These are phyloP conservation scores for Cladophialophora immunda DNA, from an alignment of 2,329 filamentous ascomycete genomes.

Conservation along the genomic window DNA sequence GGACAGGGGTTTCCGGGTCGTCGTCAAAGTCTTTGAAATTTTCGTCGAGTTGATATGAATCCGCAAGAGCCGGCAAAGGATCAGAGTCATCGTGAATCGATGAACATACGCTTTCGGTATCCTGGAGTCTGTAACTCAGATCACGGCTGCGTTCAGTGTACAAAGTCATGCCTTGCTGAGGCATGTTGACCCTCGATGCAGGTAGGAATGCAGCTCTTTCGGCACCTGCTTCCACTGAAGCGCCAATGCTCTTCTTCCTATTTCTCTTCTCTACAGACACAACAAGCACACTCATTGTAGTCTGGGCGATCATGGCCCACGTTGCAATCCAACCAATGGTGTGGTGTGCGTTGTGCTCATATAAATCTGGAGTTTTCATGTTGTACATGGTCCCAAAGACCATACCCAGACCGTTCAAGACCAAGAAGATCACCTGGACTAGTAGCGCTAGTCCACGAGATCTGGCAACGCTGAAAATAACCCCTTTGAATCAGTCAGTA, in stretches of 20 bases:
- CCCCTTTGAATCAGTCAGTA: not conserved
- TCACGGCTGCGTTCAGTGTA: constrained; percentile 51
- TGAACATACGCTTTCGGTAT: too few species aligned
- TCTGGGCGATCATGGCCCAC: constrained; percentile 74
- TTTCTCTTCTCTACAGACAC: too few species aligned
- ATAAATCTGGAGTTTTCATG: constrained; percentile 81
- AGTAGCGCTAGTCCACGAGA: constrained; percentile 53
- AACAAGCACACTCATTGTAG: constrained; percentile 73
- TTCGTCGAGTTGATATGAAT: too few species aligned
- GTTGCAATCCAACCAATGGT: constrained; percentile 86
- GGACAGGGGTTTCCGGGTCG: constrained; percentile 18
- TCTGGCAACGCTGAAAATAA: not conserved
- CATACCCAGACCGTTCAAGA: constrained; percentile 70
- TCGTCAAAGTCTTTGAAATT: constrained; percentile 47
- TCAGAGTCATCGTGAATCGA: too few species aligned
- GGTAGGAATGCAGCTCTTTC: too few species aligned
- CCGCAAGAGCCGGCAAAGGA: too few species aligned
- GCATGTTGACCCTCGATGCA: too few species aligned
- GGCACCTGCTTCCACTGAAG: too few species aligned
- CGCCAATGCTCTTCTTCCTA: too few species aligned
- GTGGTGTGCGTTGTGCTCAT: constrained; percentile 86
- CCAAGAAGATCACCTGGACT: constrained; percentile 73
- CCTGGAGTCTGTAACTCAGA: constrained; percentile 57
- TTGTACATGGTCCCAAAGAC: constrained; percentile 77
- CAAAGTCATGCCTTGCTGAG: too few species aligned